Percentiles rank a stretch among this genome's conserved stretches.
Conservation (phyloP, 2,329 filamentous ascomycete genomes). For the Periconia sp. region DNA sequence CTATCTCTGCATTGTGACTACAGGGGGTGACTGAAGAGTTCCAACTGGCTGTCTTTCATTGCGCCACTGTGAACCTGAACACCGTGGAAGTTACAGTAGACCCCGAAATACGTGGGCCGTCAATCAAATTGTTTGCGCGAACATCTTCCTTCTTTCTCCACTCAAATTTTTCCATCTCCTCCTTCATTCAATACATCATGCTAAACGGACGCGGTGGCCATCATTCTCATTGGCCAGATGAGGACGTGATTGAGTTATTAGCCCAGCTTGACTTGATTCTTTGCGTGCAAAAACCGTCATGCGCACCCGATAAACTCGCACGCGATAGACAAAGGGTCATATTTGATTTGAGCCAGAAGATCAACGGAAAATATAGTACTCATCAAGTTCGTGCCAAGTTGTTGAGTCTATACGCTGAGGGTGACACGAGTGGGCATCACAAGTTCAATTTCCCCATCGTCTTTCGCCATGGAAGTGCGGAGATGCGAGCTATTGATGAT, state of each 20-base stretch:
- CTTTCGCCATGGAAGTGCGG: not conserved
- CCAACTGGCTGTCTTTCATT: not conserved
- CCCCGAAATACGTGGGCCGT: not conserved
- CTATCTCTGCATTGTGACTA: no score
- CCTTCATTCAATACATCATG: no score
- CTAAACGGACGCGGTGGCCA: no score
- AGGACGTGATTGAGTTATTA: not conserved
- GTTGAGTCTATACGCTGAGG: not conserved
- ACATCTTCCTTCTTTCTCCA: not conserved
- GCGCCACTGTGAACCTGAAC: not conserved
- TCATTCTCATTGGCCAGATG: not conserved
- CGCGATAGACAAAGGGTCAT: not conserved
- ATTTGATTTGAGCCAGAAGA: not conserved
- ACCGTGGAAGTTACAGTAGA: not conserved
- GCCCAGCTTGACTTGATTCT: conserved; percentile 4
- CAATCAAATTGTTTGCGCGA: not conserved
- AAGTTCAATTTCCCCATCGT: not conserved
- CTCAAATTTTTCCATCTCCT: no score
- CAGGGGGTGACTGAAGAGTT: not conserved
- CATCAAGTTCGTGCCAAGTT: not conserved
- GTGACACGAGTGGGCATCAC: not conserved
- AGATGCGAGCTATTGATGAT: not conserved
- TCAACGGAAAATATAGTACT: not conserved
- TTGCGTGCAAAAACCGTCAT: not conserved
- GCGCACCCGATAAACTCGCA: not conserved